Conservation (phyloP, 1,139 yeast genomes). For the Yamadazyma taylorii region DNA sequence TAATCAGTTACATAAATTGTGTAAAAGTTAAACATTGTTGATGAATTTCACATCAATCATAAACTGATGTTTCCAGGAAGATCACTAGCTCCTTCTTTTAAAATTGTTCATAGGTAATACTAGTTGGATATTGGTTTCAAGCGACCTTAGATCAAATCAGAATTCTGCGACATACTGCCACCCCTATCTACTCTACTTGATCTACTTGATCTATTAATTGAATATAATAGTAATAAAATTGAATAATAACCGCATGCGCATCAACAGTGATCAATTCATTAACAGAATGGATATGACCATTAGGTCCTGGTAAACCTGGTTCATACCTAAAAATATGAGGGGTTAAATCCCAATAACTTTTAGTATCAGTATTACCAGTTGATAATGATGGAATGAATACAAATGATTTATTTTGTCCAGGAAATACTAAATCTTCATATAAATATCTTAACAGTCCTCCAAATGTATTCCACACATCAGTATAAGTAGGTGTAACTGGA, state of each 20-base stretch:
- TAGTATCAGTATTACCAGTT: constrained; percentile 44
- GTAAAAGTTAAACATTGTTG: too few species aligned
- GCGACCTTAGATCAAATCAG: too few species aligned
- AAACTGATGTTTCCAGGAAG: too few species aligned
- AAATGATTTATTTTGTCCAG: constrained; percentile 24
- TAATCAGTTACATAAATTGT: too few species aligned
- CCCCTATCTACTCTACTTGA: too few species aligned
- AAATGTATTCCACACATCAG: constrained; percentile 49
- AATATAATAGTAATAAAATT: constrained; percentile 39
- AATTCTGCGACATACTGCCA: too few species aligned
- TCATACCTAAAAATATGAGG: constrained; percentile 35
- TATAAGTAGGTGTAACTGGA: constrained; percentile 52
- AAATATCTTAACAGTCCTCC: constrained; percentile 58
- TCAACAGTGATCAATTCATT: constrained; percentile 32
- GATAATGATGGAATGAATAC: constrained; percentile 36
- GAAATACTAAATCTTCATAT: constrained; percentile 48
- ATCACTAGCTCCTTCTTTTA: too few species aligned
- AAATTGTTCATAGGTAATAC: too few species aligned
- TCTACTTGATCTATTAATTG: constrained; percentile 28
- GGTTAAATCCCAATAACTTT: constrained; percentile 39
- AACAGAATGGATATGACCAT: constrained; percentile 31
- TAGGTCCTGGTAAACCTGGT: constrained; percentile 25
- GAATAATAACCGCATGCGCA: constrained; percentile 23
- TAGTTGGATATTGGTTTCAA: too few species aligned
- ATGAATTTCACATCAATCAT: too few species aligned